phyloP scores from a whole-genome alignment of 768 basidiomycete genomes.

The Psilocybe cyanescens region DNA sequence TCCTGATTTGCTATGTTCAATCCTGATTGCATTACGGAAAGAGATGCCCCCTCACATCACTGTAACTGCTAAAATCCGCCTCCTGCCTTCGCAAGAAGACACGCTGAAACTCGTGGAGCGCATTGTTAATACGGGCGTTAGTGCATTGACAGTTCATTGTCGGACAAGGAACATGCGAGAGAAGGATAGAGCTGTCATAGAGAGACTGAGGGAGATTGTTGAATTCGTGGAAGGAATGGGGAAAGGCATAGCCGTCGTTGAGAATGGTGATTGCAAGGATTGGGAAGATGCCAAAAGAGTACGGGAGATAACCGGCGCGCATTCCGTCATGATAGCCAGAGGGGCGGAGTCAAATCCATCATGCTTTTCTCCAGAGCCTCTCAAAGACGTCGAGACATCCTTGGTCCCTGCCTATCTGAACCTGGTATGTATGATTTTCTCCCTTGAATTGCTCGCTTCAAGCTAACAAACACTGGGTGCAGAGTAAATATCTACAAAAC shows the following conservation, averaged over 20 bases:
- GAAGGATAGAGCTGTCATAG: conserved; percentile 76
- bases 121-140: conserved; percentile 87
- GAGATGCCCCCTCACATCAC: conserved; percentile 79
- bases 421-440: conserved; percentile 48
- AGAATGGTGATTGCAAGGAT: conserved; percentile 91
- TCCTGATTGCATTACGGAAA: conserved; percentile 76
- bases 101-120: conserved; percentile 89
- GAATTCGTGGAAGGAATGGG: conserved; percentile 79
- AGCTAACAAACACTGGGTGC: conserved; percentile 6
- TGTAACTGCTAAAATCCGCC: conserved; percentile 92
- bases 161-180: conserved; percentile 92
- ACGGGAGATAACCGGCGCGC: conserved; percentile 77
- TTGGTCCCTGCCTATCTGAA: conserved; percentile 77
- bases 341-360: conserved; percentile 93
- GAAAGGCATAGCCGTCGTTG: conserved; percentile 83
- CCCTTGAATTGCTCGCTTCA: background rate
- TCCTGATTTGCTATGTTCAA: conserved; percentile 88
- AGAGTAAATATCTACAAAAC: conserved; percentile 80
- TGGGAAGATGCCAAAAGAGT: conserved; percentile 81
- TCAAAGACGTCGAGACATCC: conserved; percentile 68
- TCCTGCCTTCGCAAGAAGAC: conserved; percentile 84
- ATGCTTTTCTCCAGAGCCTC: conserved; percentile 74
- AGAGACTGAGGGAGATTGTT: conserved; percentile 83
- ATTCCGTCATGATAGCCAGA: conserved; percentile 96
- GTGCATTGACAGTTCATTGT: conserved; percentile 92